Evolutionary conservation across 768 basidiomycete genomes (phyloP).

Genomic region (Suillus subaureus): DNA sequence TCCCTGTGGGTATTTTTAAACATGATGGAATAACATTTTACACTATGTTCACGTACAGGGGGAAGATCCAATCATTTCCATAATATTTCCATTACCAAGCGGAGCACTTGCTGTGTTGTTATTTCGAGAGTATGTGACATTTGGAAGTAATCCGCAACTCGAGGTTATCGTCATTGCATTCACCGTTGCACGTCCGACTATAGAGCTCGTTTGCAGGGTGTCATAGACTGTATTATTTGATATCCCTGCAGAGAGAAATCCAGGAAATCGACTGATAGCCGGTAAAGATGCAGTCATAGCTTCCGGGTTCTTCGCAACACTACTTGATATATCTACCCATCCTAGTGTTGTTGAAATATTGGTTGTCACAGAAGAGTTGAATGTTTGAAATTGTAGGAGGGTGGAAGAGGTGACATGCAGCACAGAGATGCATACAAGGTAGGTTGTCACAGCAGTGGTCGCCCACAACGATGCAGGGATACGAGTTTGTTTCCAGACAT

Average conservation of each 20-base stretch:
- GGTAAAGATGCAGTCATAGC: neutral
- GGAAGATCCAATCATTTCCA: too few species aligned
- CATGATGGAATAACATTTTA: neutral
- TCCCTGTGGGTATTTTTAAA: neutral
- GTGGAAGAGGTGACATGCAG: neutral
- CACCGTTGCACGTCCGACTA: constrained; percentile 7
- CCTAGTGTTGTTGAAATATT: neutral
- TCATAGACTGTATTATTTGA: neutral
- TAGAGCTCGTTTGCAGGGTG: neutral
- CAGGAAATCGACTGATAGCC: neutral
- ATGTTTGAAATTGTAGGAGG: neutral
- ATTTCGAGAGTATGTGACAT: neutral
- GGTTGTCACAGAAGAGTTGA: neutral
- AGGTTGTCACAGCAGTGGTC: neutral
- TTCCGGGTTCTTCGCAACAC: too few species aligned
- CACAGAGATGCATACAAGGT: neutral
- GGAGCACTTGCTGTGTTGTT: neutral
- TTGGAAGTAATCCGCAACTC: neutral
- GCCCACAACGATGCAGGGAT: neutral
- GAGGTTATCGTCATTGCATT: constrained; percentile 6
- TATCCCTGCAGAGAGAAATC: neutral
- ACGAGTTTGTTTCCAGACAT: neutral
- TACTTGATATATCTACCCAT: neutral
- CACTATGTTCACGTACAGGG: neutral
- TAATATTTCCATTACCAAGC: too few species aligned